Base-by-base conservation (phyloP, 2,329 filamentous ascomycete species). In the Claviceps pusilla region DNA sequence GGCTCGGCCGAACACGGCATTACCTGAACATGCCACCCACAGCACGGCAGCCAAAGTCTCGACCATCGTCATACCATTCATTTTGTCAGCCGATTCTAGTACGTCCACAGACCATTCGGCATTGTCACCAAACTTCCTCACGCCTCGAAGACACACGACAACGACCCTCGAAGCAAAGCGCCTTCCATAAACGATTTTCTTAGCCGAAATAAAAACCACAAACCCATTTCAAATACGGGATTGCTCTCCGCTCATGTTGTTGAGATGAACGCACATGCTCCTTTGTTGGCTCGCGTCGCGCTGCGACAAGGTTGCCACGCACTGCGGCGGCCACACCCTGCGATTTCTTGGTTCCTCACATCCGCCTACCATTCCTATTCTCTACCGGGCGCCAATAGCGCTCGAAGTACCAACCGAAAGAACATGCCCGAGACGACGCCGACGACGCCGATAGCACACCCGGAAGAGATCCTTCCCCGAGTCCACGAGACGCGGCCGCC, bases 401-500 rank as follows among this genome's bases (percentile, higher is more conserved):
- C 73, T 71, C 47, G 64, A 68, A 19, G 68, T 72, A 16, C 68
- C n/a, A 45, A 71, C 55, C 72, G 69, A 61, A 70, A 72, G 55
- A 68, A 69, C 50, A 67, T 73, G 28, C 68, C 71, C 51, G 73
- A 76, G 59, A 73, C 16, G 31, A 37, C 72, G 19, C 73, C 76
- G 14, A 74, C n/a, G 5, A 48, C 72, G 19, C 73, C 76, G 14
- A 74, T 76, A 59, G 65, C 73, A 14, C 71, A 69, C 52, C 71
- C 74, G 7, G n/a, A 37, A 33, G 65, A 71, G 39, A 61, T 66
- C 19, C 63, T 77, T 28, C 76, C 76, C n/a, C 65, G 69, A 57
- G 71, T 76, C 48, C 74, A 77, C 64, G 75, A 79, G 66, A 78
- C 76, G 10, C 66, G 75, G n/a, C 72, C 74, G 19, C 74, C 72